Evolutionary conservation across 2,329 filamentous ascomycete genomes (phyloP), one percentile per base, ranked within the genome.

Genomic region (Geosmithia morbida): DNA sequence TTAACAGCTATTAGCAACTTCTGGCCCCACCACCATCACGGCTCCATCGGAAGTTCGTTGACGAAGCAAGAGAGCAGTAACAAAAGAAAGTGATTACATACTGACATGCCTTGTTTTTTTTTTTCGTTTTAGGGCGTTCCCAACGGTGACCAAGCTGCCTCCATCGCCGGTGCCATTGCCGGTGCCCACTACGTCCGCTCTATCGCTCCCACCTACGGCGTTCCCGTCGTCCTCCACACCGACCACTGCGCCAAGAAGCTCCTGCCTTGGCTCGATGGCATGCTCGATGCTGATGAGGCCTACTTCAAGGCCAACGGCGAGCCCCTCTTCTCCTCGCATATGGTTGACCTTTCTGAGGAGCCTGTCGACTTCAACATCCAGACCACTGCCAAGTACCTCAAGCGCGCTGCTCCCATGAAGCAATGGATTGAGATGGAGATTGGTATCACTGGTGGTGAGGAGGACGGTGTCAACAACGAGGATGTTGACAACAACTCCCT

Each of bases 161-260:
- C 88, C 56, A 85, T 98, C 63, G 82, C 83, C 49, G 92, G 92
- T 65, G 75, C 86, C 64, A 70, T 97, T 55, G 89, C 92, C 53
- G 89, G 78, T 58, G 92, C 92, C 57, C 86, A 95, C 74, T 97
- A 87, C 75, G 87, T 96, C 72, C 87, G 89, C 63, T 74, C 85
- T 56, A 71, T 97, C 59, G 87, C 92, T 46, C 87, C 90, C 51
- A 58, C 77, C 57, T 98, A 98, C 70, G 87, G 83, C 57, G 72
- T 97, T 55, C 90, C 90, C 60, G 87, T 95, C 57, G 75, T 97
- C 59, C 81, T 97, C 51, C 89, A 96, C 80, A 94, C 90, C 64
- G 92, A 98, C 68, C 92, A 97, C 77, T 95, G 90, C 71, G 90
- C 92, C 65, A 97, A 97, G 85, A 97, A 97, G 83, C 87, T 97